Base-by-base conservation (phyloP, 1,284 basidiomycete genomes). In the Peniophora sp. region DNA sequence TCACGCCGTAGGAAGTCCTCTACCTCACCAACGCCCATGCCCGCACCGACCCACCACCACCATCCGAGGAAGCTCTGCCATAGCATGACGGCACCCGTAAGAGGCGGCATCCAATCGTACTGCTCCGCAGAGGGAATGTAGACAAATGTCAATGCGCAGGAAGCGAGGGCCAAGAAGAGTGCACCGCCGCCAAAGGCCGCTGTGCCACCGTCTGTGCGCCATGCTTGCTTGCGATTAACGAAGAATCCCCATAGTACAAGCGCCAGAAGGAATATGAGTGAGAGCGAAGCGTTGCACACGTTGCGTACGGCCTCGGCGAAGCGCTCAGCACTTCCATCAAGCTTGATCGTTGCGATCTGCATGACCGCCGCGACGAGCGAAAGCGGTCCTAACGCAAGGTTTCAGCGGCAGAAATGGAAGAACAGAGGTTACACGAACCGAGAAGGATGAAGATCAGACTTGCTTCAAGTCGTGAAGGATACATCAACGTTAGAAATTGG, bases 401-500 rank as follows among this genome's bases (percentile, higher is more conserved):
- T 45, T 56, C 45, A 32, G 22, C 14, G 24, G 9, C 23, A 34
- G 17, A 34, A 14, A 17, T 19, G 17, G 8, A 17, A 44, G 25
- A 45, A 45, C 17, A 9, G 39, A 17, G 3, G 17, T 32, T 9
- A 8, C 17, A 59, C 67, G 56, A 59, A 76, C 90, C 92, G 11
- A 98, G 81, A 35, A 97, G 76, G 56, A 83, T 74, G 60, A 94
- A 86, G 53, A 99, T 96, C 47, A 99, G 80, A 20, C 87, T 76
- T 3, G 83, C 85, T 69, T 99, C 97, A 35, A 96, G 79, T n/a
- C 79, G 73, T 3, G 97, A 98, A 1, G 96, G 96, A 64, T 92
- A 99, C 17, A 99, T 78, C 3, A 99, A 79, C 2, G 96, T 97
- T 51, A 99, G 75, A 69, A 98, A 98, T 66, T 99, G 97, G 50